Conservation (phyloP, 805 yeast genomes). For the Metschnikowia peoriensis region DNA sequence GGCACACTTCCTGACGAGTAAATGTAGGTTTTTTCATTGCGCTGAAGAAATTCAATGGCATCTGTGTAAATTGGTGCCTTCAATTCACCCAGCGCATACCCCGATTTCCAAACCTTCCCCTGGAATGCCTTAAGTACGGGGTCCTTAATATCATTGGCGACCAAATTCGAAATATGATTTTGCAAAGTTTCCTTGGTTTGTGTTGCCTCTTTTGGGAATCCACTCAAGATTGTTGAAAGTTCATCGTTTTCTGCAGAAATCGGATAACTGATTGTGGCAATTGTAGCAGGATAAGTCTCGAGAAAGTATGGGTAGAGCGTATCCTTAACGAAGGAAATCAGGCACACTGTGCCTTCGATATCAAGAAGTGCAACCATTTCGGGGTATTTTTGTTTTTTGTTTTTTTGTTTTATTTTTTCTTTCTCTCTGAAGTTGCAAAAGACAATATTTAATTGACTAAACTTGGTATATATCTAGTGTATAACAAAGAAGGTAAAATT, state of each 20-base stretch:
- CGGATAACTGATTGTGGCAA: conserved; percentile 24
- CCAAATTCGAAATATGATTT: conserved; percentile 55
- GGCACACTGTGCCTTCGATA: conserved; percentile 92
- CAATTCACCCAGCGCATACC: conserved; percentile 74
- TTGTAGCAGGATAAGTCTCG: conserved; percentile 44
- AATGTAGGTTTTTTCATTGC: conserved; percentile 49
- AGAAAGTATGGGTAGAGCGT: conserved; percentile 74
- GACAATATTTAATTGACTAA: background rate
- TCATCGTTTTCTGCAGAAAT: conserved; percentile 10
- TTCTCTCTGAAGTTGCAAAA: background rate
- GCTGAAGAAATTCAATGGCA: conserved; percentile 56
- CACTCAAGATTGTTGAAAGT: conserved; percentile 32
- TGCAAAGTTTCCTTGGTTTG: conserved; percentile 32
- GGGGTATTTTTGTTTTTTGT: background rate
- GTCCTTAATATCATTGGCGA: conserved; percentile 69
- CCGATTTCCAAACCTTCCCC: conserved; percentile 78
- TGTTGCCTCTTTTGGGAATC: conserved; percentile 44
- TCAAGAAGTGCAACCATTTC: conserved; percentile 50
- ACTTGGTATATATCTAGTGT: too few species aligned
- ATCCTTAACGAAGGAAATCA: conserved; percentile 85
- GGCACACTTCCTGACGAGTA: conserved; percentile 88
- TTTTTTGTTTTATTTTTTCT: too few species aligned
- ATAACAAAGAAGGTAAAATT: too few species aligned
- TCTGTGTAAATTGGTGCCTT: conserved; percentile 76
- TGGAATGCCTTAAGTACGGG: conserved; percentile 74